Percentiles rank a stretch among this genome's conserved stretches.
phyloP scores from a whole-genome alignment of 371 early-diverging fungal species.

The Saksenaea oblongispora region DNA sequence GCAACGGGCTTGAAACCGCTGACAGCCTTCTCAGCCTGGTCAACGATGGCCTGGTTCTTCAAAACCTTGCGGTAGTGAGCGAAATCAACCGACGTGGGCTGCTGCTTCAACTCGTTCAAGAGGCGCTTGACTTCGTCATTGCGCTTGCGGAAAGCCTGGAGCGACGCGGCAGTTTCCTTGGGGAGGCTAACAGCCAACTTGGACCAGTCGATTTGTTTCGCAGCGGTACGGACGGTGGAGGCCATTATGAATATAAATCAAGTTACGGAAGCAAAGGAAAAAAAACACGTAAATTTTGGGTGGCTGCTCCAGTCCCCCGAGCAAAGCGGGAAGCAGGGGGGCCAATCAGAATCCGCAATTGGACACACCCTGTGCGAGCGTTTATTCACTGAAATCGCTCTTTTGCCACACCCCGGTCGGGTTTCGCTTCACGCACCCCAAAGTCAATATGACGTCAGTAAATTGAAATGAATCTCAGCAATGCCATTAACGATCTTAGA shows the following conservation, averaged over 20 bases:
- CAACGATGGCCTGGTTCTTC: constrained; percentile 88
- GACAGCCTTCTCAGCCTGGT: constrained; percentile 87
- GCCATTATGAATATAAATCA: constrained; percentile 19
- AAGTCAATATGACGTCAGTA: too few species aligned
- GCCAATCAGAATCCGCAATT: neutral
- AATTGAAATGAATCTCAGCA: too few species aligned
- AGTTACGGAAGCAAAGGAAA: neutral
- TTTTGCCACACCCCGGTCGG: too few species aligned
- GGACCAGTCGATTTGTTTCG: constrained; percentile 83
- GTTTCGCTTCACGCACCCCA: too few species aligned
- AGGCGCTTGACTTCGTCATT: constrained; percentile 89
- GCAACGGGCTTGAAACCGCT: constrained; percentile 80
- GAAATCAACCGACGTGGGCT: constrained; percentile 84
- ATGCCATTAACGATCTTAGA: too few species aligned
- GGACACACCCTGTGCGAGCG: too few species aligned
- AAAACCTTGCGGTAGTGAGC: constrained; percentile 82
- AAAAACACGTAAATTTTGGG: constrained; percentile 4
- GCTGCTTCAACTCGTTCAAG: constrained; percentile 81
- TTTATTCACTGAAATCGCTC: too few species aligned
- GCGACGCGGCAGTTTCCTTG: constrained; percentile 86
- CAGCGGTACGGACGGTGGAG: constrained; percentile 58
- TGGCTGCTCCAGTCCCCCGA: neutral
- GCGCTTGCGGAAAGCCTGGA: constrained; percentile 93
- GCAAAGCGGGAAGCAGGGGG: neutral
- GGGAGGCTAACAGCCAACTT: constrained; percentile 82